Percentiles rank a stretch among this genome's conserved stretches.
These are phyloP conservation scores for Neurospora sp. DNA, from an alignment of 495 filamentous ascomycete species.

Conservation along the genomic window DNA sequence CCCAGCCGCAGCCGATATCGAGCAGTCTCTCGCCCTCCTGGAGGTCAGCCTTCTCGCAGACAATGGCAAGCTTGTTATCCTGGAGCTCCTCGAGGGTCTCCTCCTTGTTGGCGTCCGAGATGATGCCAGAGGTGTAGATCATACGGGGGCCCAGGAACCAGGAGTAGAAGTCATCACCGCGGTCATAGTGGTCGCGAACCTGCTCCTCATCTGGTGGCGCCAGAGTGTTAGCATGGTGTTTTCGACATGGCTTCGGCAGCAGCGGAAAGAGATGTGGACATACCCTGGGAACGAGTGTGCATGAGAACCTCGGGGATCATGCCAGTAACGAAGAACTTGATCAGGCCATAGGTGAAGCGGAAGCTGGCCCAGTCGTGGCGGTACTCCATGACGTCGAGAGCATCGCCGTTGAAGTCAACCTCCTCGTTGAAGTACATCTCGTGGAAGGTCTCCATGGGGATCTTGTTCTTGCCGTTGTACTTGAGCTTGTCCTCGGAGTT, in stretches of 20 bases:
- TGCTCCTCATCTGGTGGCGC: constrained; percentile 63
- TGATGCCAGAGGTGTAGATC: constrained; percentile 81
- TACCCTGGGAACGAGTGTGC: constrained; percentile 68
- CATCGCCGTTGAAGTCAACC: constrained; percentile 79
- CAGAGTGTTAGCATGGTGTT: constrained; percentile 7
- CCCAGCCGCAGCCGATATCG: constrained; percentile 84
- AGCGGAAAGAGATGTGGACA: constrained; percentile 4
- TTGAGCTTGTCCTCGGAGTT: constrained; percentile 58
- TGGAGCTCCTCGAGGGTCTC: constrained; percentile 77
- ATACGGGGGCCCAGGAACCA: constrained; percentile 88
- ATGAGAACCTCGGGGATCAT: constrained; percentile 69
- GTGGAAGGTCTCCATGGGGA: constrained; percentile 78
- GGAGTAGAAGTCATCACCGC: constrained; percentile 79
- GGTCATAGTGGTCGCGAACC: constrained; percentile 79
- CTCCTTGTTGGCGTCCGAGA: constrained; percentile 63
- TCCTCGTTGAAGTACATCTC: constrained; percentile 84
- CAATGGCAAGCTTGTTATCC: constrained; percentile 78
- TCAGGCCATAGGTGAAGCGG: constrained; percentile 60
- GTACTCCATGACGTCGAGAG: constrained; percentile 69
- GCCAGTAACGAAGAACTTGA: constrained; percentile 34
- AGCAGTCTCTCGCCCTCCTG: constrained; percentile 61
- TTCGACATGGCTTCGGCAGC: not conserved
- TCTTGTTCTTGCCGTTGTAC: constrained; percentile 69
- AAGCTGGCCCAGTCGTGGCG: constrained; percentile 84
- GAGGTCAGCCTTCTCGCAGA: constrained; percentile 76